Base-by-base conservation (phyloP, 495 filamentous ascomycete species). In the Neurospora sp. region DNA sequence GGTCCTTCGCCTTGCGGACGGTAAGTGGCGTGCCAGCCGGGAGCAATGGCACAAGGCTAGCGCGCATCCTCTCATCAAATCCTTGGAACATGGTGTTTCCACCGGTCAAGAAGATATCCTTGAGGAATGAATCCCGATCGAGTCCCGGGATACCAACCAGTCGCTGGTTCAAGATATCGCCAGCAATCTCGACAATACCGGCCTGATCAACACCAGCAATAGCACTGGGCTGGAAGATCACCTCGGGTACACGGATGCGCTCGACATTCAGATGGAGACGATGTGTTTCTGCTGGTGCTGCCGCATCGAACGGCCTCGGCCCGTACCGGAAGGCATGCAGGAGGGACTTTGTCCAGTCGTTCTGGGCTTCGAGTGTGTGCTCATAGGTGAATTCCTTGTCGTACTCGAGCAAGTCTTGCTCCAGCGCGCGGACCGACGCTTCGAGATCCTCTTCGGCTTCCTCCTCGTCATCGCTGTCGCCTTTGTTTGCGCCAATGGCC, bases 201-300 rank as follows among this genome's bases (percentile, higher is more conserved):
- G 95, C 94, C 81, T 99, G 96, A 78, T 99, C 96, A 42, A 98
- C 85, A 4, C 96, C 96, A 2, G 96, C 96, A 78, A 99, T 97
- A 15, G 85, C 84, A n/a, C 87, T 87, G 0, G 96, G 96, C 80
- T 97, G 93, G 84, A 98, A 98, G 15, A 97, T 88, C 17, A 99
- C 91, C 83, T 99, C 96, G 4, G 96, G 96, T 1, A 97, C 94
- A 34, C 96, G 92, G 79, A 99, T 97, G 38, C 96, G 90, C 84
- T 99, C 96, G 62, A 99, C 92, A 79, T 99, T 99, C 45, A 99
- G 88, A 80, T 99, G 96, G 42, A 99, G 81, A 80, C 98, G 94
- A 78, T 97, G 89, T 9, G 87, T 89, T 81, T 98, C 92, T 8
- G 89, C 88, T 74, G 94, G 92, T 71, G 89, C 91, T 71, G 93